Evolutionary conservation across 2,329 filamentous ascomycete genomes (phyloP), one percentile per base, ranked within the genome.

Genomic region (Lomentospora prolificans): DNA sequence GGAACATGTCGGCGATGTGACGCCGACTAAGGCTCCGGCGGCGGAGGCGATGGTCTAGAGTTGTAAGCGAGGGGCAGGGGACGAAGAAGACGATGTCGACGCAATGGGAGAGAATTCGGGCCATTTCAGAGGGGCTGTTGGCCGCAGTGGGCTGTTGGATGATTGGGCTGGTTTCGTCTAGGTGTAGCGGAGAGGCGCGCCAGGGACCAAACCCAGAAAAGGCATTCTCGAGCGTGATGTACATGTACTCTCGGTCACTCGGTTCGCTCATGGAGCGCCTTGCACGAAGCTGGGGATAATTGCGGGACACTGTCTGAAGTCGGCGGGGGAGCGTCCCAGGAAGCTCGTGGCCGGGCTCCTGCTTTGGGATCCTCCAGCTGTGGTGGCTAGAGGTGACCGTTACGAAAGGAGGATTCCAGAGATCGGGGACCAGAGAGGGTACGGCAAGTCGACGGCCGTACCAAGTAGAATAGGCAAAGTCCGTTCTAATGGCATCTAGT

Each of bases 21-120:
- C 64, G 64, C 12, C 69, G 65, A 59, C 69, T 71, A 8, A 72
- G 58, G 55, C 69, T 70, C 19, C 69, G 63, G 25, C 69, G 60
- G 3, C 70, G 64, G 2, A 65, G 63, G 6, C 66, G 58, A 36
- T 64, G 65, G 52, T 70, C 66, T 6, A 71, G 54, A 46, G 68
- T 60, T 5, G 63, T 60, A 7, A 69, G 57, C 1, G 59, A 25
- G 22, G 50, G 22, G 7, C 24, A 25, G 25, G 55, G 55, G 14
- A 51, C 19, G 36, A 30, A 51, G 22, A 31, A 51, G 25, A 39
- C 27, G 4, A 46, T 30, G 10, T 51, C 28, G 14, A 25, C 31
- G n/a, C 24, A 17, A 14, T 51, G 19, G 33, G 25, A n/a, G 7
- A 54, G 7, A 12, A 41, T 5, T 14, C 30, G 30, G 52, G 19